These are phyloP conservation scores for Petunia axillaris DNA, from an alignment of 257 asterid species.

Conservation along the genomic window DNA sequence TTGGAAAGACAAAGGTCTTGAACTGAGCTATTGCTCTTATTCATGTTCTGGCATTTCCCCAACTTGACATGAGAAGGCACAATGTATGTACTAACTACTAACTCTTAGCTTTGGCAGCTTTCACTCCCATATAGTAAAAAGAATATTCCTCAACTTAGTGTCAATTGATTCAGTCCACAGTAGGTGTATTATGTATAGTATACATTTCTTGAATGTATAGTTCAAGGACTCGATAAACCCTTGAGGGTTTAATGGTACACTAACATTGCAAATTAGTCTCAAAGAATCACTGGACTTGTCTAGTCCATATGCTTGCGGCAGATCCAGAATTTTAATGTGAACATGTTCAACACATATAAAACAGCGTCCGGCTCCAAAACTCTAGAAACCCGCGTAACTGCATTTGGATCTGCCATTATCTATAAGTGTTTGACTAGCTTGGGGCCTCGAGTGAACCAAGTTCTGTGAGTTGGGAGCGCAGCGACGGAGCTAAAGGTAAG, in stretches of 20 bases:
- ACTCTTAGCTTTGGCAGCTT: conserved; percentile 17
- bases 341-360: no score
- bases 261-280: no score
- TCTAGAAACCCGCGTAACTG: no score
- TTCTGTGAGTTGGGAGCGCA: no score
- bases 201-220: not conserved
- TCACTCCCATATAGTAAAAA: conserved; percentile 4
- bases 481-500: no score
- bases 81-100: not conserved
- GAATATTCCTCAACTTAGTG: not conserved
- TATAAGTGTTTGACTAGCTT: no score
- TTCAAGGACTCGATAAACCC: not conserved
- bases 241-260: not conserved
- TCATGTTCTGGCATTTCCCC: not conserved
- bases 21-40: not conserved
- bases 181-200: not conserved
- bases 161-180: no score
- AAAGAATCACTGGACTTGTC: no score
- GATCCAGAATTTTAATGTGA: not conserved
- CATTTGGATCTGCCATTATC: no score
- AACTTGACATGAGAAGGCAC: not conserved
- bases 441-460: no score
- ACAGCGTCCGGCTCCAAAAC: no score
- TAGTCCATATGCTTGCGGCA: fast-evolving
- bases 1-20: not conserved